Evolutionary conservation across 345 rosid genomes (phyloP), one percentile per base, ranked within the genome.

Genomic region (Eucalyptus paniculata): DNA sequence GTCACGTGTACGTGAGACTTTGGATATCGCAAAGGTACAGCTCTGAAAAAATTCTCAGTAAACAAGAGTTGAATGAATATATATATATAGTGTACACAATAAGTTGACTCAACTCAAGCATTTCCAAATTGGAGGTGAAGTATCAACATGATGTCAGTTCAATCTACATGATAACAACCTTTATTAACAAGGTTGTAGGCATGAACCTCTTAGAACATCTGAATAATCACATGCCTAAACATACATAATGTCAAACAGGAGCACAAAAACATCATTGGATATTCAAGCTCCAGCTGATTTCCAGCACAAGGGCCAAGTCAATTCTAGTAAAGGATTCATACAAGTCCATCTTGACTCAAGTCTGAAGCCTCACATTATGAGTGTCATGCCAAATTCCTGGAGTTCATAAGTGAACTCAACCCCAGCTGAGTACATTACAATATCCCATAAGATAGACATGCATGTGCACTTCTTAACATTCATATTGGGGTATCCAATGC

Each of bases 1-100:
- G 28, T 0, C 83, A 47, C 0, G 0, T 5, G 0, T 72, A 42
- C 5, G 2, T 21, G 30, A 77, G 45, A 3, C 28, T 37, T 77
- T 23, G 6, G 47, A 1, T 37, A 77, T 77, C 14, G 1, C 83
- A 37, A 77, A 37, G 83, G 47, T 77, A 1, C 16, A 37, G 28
- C 47, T 77, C 47, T 37, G 83, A 21, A 19, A 77, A 77, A 77
- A 72, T 1, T 77, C 3, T 77, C 47, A 37, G 1, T 0, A 69
- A 69, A 0, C 45, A 10, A 77, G 83, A 3, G 83, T 72, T 37
- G 45, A 14, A 8, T n/a, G n/a, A n/a, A n/a, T n/a, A 53, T 3
- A 7, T 7, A 6, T 7, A 6, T 6, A 5, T 9, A 0, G 42
- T 69, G 42, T 3, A 19, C 83, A 37, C 15, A 11, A 37, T 0